Conservation (phyloP, 2,329 filamentous ascomycete genomes). For the Colletotrichum gloeosporioides region DNA sequence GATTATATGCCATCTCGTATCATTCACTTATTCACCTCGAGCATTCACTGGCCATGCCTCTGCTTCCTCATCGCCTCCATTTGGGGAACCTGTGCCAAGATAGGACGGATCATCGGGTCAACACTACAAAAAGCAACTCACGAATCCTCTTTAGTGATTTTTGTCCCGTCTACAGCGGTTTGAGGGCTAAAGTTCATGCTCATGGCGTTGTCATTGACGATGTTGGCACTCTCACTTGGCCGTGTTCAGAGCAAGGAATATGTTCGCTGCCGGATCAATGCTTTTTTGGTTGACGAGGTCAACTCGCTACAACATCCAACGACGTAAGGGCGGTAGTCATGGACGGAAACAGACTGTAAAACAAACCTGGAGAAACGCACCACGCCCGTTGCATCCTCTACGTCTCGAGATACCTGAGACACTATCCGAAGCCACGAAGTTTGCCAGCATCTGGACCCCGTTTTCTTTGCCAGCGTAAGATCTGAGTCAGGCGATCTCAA, state of each 20-base stretch:
- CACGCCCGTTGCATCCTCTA: background rate
- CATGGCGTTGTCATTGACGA: background rate
- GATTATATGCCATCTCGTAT: background rate
- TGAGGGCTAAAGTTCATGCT: background rate
- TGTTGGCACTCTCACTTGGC: background rate
- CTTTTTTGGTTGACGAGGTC: background rate
- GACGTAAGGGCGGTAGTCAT: background rate
- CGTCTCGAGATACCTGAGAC: background rate
- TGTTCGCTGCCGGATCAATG: background rate
- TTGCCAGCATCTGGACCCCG: background rate
- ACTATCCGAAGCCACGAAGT: background rate
- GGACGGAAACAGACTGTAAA: slow-evolving; percentile 8
- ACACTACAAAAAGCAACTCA: background rate
- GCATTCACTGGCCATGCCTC: background rate
- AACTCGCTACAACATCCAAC: background rate
- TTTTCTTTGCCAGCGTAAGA: background rate
- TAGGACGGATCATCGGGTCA: background rate
- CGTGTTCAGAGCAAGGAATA: background rate
- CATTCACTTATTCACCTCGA: background rate
- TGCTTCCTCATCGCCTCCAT: background rate
- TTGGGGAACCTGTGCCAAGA: background rate
- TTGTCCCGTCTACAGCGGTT: background rate
- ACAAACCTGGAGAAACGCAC: slow-evolving; percentile 1
- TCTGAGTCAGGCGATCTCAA: background rate
- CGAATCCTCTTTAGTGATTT: background rate